Conservation (phyloP, 2,329 filamentous ascomycete species). For the Berkeleyomyces basicola region DNA sequence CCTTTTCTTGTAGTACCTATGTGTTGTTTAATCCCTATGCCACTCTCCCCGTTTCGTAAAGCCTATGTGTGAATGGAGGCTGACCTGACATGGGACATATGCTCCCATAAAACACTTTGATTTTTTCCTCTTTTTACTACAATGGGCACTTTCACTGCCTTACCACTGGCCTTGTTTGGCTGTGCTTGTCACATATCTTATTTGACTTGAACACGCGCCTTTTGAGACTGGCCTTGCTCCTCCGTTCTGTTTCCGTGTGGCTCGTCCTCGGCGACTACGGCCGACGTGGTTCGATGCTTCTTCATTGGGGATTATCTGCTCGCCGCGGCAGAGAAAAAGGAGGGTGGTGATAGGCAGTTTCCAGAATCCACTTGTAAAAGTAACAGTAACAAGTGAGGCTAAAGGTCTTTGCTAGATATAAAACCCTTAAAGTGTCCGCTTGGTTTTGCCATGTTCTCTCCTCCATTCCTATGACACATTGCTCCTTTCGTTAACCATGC, state of each 20-base stretch:
- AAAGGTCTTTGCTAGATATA: background rate
- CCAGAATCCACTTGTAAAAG: background rate
- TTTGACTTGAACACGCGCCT: background rate
- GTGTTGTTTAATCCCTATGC: too few relatives aligned
- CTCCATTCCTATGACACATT: background rate
- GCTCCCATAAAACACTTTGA: too few relatives aligned
- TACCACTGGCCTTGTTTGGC: background rate
- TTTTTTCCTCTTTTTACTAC: too few relatives aligned
- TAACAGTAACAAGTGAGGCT: background rate
- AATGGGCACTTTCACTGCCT: background rate
- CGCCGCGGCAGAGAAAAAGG: background rate
- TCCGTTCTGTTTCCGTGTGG: background rate
- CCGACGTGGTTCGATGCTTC: background rate
- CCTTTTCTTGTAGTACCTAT: too few relatives aligned
- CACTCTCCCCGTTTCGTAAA: too few relatives aligned
- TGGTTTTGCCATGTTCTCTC: background rate
- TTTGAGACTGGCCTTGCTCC: background rate
- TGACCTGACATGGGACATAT: too few relatives aligned
- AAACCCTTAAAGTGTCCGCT: background rate
- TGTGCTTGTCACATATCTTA: background rate
- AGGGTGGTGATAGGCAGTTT: too few relatives aligned
- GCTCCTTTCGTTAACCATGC: constrained; percentile 32
- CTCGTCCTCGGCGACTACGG: background rate
- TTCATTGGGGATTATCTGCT: background rate
- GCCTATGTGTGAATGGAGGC: too few relatives aligned